Evolutionary conservation across 805 yeast genomes (phyloP), one percentile per base, ranked within the genome.

Genomic region (Diddensiella caesifluorescens): DNA sequence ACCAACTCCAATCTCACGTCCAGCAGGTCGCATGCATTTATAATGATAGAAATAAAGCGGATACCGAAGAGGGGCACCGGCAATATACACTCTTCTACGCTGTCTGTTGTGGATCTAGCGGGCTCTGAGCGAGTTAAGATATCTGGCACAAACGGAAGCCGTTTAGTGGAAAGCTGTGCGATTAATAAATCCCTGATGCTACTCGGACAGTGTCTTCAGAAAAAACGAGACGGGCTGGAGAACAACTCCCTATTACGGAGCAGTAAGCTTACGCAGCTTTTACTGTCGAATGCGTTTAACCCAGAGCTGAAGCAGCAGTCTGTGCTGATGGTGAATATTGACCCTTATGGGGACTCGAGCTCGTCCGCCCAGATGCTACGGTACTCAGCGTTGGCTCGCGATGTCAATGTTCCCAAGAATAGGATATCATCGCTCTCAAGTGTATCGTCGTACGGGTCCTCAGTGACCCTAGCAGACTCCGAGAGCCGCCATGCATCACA

Each of bases 21-120:
- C 4, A 69, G 77, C 5, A 63, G 79, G 46, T 74, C 79, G 1
- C 80, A 75, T 49, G 66, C 75, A n/a, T 71, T 75, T 49, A 59
- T 70, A 2, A 65, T 68, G 41, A 61, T 75, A 36, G 71, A 71
- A 43, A 46, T 68, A 4, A 65, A 61, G 37, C 53, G 50, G 13
- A 46, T 60, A 3, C 41, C 44, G 22, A 40, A 32, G 35, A 35
- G 19, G 16, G 15, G 33, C 38, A 35, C 34, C 12, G 44, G 34
- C 22, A 47, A 38, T 61, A 62, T 19, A 39, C 38, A 15, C 35
- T 50, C 35, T 29, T 54, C 73, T 4, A 62, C 74, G 36, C 56
- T 75, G 21, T 69, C 74, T 0, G 55, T 76, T 31, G 74, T 73
- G 0, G 80, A 76, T 48, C 51, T 76, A 15, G 77, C 79, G 1